Evolutionary conservation across 176 grass and related monocot genomes (phyloP).

Genomic region (Carex pumila): DNA sequence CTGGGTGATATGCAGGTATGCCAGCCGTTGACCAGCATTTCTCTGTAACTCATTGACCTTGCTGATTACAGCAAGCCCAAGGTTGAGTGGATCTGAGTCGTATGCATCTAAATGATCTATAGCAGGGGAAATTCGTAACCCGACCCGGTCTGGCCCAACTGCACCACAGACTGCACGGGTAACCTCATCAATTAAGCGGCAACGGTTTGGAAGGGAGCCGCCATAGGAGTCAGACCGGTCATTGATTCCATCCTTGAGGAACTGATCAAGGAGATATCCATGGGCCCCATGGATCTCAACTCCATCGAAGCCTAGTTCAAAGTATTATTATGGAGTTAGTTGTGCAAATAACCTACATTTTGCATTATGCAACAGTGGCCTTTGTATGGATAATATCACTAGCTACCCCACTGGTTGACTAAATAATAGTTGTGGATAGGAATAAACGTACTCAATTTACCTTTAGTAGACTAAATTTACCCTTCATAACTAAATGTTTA

Average conservation of each 20-base stretch:
- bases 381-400: background rate
- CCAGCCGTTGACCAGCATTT: slow-evolving; percentile 37
- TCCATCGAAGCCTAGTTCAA: slow-evolving; percentile 69
- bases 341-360: background rate
- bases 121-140: slow-evolving; percentile 73
- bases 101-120: slow-evolving; percentile 89
- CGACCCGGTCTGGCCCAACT: slow-evolving; percentile 53
- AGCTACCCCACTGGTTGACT: background rate
- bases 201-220: slow-evolving; percentile 71
- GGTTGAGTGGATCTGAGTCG: slow-evolving; percentile 59
- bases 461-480: background rate
- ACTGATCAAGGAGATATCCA: slow-evolving; percentile 89
- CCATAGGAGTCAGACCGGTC: slow-evolving; percentile 72
- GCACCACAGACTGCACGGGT: slow-evolving; percentile 49
- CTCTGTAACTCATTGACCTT: slow-evolving; percentile 54
- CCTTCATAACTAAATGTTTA: background rate
- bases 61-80: slow-evolving; percentile 60
- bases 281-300: slow-evolving; percentile 92
- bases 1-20: slow-evolving; percentile 94
- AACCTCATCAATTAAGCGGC: slow-evolving; percentile 62
- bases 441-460: background rate
- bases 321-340: background rate
- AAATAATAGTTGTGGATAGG: background rate
- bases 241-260: slow-evolving; percentile 93
- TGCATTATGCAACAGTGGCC: background rate